phyloP scores from a whole-genome alignment of 2,329 filamentous ascomycete genomes.

The Beauveria sp. region DNA sequence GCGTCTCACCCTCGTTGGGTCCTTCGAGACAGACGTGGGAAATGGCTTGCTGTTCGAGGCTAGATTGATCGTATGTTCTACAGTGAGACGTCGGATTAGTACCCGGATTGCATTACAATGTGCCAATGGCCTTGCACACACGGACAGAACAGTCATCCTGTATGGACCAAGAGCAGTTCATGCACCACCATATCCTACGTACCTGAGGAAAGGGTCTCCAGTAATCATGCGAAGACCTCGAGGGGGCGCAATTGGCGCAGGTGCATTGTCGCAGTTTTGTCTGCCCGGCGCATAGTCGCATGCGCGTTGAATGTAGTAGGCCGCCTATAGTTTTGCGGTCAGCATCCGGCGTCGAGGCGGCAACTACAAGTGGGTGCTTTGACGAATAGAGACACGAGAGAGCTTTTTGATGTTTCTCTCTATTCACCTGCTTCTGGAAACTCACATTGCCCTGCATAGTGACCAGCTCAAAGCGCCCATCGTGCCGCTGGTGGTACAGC shows the following conservation, averaged over 20 bases:
- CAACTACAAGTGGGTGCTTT: no score
- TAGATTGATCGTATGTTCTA: conserved; percentile 35
- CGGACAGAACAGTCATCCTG: not conserved
- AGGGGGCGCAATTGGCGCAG: conserved; percentile 47
- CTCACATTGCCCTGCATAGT: conserved; percentile 23
- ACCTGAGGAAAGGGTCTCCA: conserved; percentile 45
- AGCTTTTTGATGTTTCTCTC: no score
- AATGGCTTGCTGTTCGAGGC: conserved; percentile 42
- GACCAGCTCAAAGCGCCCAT: conserved; percentile 45
- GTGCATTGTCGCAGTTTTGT: conserved; percentile 15
- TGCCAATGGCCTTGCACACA: not conserved
- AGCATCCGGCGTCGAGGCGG: not conserved
- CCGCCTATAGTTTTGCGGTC: conserved; percentile 14
- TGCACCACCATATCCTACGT: not conserved
- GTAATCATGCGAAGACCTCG: conserved; percentile 59
- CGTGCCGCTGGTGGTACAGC: conserved; percentile 41
- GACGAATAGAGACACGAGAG: no score
- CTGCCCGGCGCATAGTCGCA: conserved; percentile 22
- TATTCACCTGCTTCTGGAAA: not conserved
- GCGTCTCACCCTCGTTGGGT: conserved; percentile 31
- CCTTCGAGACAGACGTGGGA: conserved; percentile 47
- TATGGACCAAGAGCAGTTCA: not conserved
- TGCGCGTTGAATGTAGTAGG: conserved; percentile 21
- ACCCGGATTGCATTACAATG: no score
- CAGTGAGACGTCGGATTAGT: no score